Base-by-base conservation (phyloP, 2,329 filamentous ascomycete genomes). In the Paraphaeosphaeria minitans region DNA sequence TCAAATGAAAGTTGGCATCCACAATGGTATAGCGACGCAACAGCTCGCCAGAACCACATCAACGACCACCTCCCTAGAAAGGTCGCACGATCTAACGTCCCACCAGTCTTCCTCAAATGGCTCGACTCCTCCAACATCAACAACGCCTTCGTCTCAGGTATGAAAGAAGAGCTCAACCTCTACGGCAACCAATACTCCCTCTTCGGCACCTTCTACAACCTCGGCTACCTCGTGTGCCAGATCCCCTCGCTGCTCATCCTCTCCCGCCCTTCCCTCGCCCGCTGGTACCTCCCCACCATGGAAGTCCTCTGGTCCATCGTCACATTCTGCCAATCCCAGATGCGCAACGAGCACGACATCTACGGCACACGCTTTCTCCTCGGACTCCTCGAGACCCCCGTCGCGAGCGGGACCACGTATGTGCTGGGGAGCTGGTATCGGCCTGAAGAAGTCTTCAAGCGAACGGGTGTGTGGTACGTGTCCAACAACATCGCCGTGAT, bases 101-200 rank as follows among this genome's bases (percentile, higher is more conserved):
- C n/a, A 19, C 10, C 29, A 77, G 75, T 77, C 52, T 77, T 77
- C 55, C 67, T 76, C 1, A 77, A 77, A 61, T 77, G 74, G 70
- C 67, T 77, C 50, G 73, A 76, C 57, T 71, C 67, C 9, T 70
- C 67, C n/a, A 76, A 76, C 54, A 69, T 75, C 63, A 72, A 69
- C 45, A 88, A 85, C 79, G 79, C 71, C 59, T 75, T 76, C 33
- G 74, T 80, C 6, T 73, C 74, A 6, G 73, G 75, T 39, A 72
- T 77, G 61, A 74, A 67, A 39, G 68, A 69, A 52, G 70, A 74
- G 39, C 59, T 74, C 2, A 55, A 65, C 4, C 66, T 78, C n/a
- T 68, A 73, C 22, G 86, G 85, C 2, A 86, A 89, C 55, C 80
- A 89, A 65, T 90, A 90, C 61, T 77, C 70, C 1, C 63, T 75